A percentile compares a stretch with the other conserved stretches of the same genome.
Conservation (phyloP, 768 basidiomycete genomes). For the Lactarius deliciosus region DNA sequence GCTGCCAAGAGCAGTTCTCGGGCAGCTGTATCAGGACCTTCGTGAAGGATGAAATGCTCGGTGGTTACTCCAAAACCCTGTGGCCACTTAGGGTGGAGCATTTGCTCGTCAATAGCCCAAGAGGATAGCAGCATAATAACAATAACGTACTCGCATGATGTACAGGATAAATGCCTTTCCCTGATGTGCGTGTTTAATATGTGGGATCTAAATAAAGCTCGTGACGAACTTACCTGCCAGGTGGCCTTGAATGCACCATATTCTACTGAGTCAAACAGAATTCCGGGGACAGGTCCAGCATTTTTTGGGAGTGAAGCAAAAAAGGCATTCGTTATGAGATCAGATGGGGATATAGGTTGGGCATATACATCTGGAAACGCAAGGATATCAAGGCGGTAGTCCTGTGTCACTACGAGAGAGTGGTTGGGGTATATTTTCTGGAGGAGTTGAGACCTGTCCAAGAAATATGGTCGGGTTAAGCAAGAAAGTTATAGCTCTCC, state of each 20-base stretch:
- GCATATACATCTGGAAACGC: conserved; percentile 50
- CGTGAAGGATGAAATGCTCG: conserved; percentile 56
- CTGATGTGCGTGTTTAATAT: conserved; percentile 8
- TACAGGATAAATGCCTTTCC: conserved; percentile 13
- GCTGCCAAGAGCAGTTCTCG: conserved; percentile 52
- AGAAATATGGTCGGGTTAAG: neutral
- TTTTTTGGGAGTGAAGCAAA: conserved; percentile 52
- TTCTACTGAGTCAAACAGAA: conserved; percentile 50
- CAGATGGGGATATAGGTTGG: conserved; percentile 47
- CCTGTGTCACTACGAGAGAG: conserved; percentile 54
- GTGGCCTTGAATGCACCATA: conserved; percentile 54
- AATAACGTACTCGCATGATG: conserved; percentile 36
- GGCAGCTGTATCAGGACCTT: conserved; percentile 54
- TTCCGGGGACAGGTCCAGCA: conserved; percentile 45
- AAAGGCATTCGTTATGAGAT: conserved; percentile 48
- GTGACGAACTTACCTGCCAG: conserved; percentile 54
- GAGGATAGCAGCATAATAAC: neutral
- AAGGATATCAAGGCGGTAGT: conserved; percentile 48
- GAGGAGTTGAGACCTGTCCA: conserved; percentile 45
- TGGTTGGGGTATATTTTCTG: conserved; percentile 60
- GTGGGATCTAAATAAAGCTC: neutral
- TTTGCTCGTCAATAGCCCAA: neutral
- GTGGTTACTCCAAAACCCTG: conserved; percentile 30
- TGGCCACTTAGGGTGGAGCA: conserved; percentile 34
- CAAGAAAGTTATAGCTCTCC: neutral